phyloP scores from a whole-genome alignment of 2,329 filamentous ascomycete genomes.

The Bipolaris victoriae region DNA sequence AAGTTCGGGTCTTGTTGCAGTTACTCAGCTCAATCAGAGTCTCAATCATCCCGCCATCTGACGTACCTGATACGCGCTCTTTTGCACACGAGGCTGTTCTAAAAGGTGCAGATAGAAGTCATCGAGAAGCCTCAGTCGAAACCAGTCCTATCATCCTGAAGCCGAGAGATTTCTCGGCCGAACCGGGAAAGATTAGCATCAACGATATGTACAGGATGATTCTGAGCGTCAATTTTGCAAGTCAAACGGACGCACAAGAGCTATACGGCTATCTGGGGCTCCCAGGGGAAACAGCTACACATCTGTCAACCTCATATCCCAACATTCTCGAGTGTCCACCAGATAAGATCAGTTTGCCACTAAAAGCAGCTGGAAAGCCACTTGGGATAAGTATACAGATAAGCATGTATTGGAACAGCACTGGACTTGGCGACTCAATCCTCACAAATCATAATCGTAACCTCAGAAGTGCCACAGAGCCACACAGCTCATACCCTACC shows the following conservation, averaged over 20 bases:
- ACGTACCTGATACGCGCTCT: neutral
- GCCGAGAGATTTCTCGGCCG: constrained; percentile 12
- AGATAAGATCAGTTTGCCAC: constrained; percentile 16
- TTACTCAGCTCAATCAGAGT: constrained; percentile 10
- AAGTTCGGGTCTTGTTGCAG: constrained; percentile 12
- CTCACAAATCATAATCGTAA: constrained; percentile 35
- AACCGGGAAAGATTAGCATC: neutral
- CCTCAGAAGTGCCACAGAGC: constrained; percentile 9
- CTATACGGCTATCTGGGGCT: constrained; percentile 34
- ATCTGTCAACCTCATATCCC: constrained; percentile 34
- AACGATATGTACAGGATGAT: constrained; percentile 16
- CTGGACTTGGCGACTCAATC: constrained; percentile 15
- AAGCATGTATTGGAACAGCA: constrained; percentile 29
- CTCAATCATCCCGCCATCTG: constrained; percentile 11
- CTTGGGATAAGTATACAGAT: constrained; percentile 33
- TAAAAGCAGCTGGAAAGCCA: constrained; percentile 11
- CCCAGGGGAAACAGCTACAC: constrained; percentile 9
- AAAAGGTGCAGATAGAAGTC: constrained; percentile 4
- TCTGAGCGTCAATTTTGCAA: constrained; percentile 30
- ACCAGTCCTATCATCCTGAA: constrained; percentile 30
- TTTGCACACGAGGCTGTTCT: constrained; percentile 10
- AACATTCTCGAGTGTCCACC: constrained; percentile 36
- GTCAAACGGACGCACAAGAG: constrained; percentile 25
- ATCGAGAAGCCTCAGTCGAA: constrained; percentile 6
- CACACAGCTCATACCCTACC: constrained; percentile 10